These are phyloP conservation scores for Musa itinerans DNA, from an alignment of 176 grass and related monocot species.

Conservation along the genomic window DNA sequence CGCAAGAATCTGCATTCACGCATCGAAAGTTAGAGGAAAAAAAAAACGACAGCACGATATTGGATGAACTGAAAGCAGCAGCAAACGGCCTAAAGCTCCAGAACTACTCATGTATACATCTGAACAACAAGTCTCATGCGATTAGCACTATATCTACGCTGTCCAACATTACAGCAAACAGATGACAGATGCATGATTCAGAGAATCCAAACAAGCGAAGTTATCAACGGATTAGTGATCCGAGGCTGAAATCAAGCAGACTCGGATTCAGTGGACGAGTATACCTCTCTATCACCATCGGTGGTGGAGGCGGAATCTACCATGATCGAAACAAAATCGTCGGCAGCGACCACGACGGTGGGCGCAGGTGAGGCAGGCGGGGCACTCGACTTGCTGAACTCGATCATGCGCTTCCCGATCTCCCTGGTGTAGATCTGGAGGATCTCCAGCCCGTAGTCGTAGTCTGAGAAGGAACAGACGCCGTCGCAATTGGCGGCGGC, in stretches of 20 bases:
- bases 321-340: slow-evolving; percentile 3
- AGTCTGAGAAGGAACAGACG: slow-evolving; percentile 22
- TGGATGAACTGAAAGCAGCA: too few species aligned
- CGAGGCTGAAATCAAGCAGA: neutral
- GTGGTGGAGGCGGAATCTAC: neutral
- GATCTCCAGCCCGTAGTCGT: slow-evolving; percentile 62
- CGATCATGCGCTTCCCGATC: slow-evolving; percentile 63
- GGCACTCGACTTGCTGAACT: slow-evolving; percentile 45
- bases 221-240: too few species aligned
- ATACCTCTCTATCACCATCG: neutral
- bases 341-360: neutral
- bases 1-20: too few species aligned
- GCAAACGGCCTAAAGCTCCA: too few species aligned
- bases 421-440: slow-evolving; percentile 88
- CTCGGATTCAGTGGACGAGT: neutral
- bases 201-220: too few species aligned
- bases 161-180: too few species aligned
- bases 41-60: too few species aligned
- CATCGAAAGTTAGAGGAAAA: too few species aligned
- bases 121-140: too few species aligned
- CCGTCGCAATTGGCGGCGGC: slow-evolving; percentile 34
- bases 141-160: too few species aligned
- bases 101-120: too few species aligned
- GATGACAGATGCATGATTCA: too few species aligned
- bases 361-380: neutral